Base-by-base conservation (phyloP, 2,329 filamentous ascomycete genomes). In the Aphanoascus verrucosus region DNA sequence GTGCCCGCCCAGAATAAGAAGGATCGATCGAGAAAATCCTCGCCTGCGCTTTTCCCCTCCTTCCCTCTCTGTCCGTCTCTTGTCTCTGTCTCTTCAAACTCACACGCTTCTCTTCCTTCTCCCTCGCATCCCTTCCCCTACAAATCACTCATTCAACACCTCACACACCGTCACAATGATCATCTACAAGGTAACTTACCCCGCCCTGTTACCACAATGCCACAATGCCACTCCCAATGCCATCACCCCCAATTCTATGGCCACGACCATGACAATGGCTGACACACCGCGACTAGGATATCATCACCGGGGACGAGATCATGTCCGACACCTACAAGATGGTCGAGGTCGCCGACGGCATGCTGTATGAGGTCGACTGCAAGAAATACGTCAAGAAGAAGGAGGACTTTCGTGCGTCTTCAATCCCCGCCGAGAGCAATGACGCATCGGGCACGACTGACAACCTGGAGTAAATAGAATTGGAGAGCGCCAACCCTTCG, bases 241-340 rank as follows among this genome's bases (percentile, higher is more conserved):
- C n/a, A n/a, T n/a, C 23, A 28, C 7, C 23, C 23, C 3, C 23
- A 28, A 28, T 7, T 28, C 23, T 7, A 28, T 28, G 3, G n/a
- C n/a, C n/a, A n/a, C n/a, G n/a, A n/a, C n/a, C n/a, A n/a, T n/a
- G n/a, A n/a, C n/a, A n/a, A n/a, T n/a, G n/a, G n/a, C 55, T 54
- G 12, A 17, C 12, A 37, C n/a, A 56, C 56, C 56, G 51, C 54
- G 53, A 28, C 55, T 49, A 98, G 93, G 93, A 98, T 71, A 75
- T 93, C 65, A 71, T 96, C 74, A 86, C 82, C 73, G 87, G 77
- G 62, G 91, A 96, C 77, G 93, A 98, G 85, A 81, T 98, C 72
- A 84, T 97, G 83, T 94, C 93, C 67, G 91, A 97, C 77, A 93
- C 86, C 63, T 96, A 85, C 77, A 78, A 89, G 64, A 73, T 94